phyloP scores from a whole-genome alignment of 164 flowering plant species.

The Houttuynia cordata region DNA sequence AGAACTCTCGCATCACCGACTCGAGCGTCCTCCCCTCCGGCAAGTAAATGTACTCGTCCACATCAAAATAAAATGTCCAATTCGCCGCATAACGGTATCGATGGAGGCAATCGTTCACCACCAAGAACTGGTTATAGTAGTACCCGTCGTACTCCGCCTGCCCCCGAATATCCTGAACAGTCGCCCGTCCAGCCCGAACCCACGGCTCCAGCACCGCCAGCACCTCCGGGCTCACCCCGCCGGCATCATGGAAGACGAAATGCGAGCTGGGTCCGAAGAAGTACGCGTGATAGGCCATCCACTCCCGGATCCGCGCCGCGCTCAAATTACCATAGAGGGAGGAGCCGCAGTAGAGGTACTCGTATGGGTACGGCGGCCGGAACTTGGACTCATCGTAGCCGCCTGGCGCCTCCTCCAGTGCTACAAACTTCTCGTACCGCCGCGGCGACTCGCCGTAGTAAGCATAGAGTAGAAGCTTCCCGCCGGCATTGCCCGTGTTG shows the following conservation, averaged over 20 bases:
- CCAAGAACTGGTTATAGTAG: slow-evolving; percentile 52
- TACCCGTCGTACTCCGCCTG: slow-evolving; percentile 50
- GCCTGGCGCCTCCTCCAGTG: slow-evolving; percentile 35
- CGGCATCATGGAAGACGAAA: slow-evolving; percentile 64
- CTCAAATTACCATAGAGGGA: slow-evolving; percentile 46
- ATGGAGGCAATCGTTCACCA: slow-evolving; percentile 59
- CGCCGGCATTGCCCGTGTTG: slow-evolving; percentile 44
- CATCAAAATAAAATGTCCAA: slow-evolving; percentile 61
- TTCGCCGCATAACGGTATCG: slow-evolving; percentile 39
- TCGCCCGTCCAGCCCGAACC: slow-evolving; percentile 39
- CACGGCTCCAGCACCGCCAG: slow-evolving; percentile 48
- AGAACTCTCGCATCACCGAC: slow-evolving; percentile 32
- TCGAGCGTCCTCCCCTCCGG: slow-evolving; percentile 32
- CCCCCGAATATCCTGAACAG: slow-evolving; percentile 44
- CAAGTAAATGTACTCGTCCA: slow-evolving; percentile 58
- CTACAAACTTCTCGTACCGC: slow-evolving; percentile 32
- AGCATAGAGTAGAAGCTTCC: slow-evolving; percentile 38
- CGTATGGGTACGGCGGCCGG: slow-evolving; percentile 39
- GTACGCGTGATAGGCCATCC: slow-evolving; percentile 72
- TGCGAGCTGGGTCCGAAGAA: slow-evolving; percentile 51
- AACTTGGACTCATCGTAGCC: slow-evolving; percentile 29
- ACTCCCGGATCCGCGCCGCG: slow-evolving; percentile 41
- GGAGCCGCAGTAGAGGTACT: slow-evolving; percentile 62
- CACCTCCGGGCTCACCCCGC: slow-evolving; percentile 40
- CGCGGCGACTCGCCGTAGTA: slow-evolving; percentile 30